phyloP scores from a whole-genome alignment of 345 rosid genomes.

The Odontarrhena argentea region DNA sequence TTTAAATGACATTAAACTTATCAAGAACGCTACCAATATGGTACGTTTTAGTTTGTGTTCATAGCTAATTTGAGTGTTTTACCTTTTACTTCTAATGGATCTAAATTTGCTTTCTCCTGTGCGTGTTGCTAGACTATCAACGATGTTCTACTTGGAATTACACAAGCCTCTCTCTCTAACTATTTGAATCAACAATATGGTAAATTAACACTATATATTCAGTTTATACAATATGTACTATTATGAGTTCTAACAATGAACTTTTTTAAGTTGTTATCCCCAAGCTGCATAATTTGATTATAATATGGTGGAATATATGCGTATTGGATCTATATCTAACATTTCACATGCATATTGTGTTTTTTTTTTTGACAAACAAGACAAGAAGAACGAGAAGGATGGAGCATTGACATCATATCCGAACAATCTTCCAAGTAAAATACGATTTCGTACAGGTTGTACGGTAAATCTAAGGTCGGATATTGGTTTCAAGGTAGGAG shows the following conservation, averaged over 20 bases:
- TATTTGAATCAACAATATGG: conserved; percentile 39
- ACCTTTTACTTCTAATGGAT: neutral
- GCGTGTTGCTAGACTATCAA: conserved; percentile 53
- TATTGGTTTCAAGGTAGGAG: conserved; percentile 49
- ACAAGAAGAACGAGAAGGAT: neutral
- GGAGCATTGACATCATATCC: neutral
- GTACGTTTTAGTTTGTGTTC: conserved; percentile 8
- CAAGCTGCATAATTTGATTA: neutral
- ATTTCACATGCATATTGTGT: too few species aligned
- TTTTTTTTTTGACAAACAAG: too few species aligned
- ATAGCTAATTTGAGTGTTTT: neutral
- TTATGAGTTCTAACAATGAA: too few species aligned
- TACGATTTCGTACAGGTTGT: conserved; percentile 46
- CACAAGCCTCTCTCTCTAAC: conserved; percentile 58
- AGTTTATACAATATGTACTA: too few species aligned
- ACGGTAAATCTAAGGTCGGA: conserved; percentile 51
- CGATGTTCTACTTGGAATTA: conserved; percentile 60
- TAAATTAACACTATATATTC: neutral
- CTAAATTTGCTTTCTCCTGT: neutral
- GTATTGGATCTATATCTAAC: too few species aligned
- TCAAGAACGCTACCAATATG: conserved; percentile 21
- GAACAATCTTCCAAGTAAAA: conserved; percentile 31
- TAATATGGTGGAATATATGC: too few species aligned
- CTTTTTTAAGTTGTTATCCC: neutral
- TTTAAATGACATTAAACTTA: conserved; percentile 52